Base-by-base conservation (phyloP, 306 rosid species). In the Rubus idaeus region DNA sequence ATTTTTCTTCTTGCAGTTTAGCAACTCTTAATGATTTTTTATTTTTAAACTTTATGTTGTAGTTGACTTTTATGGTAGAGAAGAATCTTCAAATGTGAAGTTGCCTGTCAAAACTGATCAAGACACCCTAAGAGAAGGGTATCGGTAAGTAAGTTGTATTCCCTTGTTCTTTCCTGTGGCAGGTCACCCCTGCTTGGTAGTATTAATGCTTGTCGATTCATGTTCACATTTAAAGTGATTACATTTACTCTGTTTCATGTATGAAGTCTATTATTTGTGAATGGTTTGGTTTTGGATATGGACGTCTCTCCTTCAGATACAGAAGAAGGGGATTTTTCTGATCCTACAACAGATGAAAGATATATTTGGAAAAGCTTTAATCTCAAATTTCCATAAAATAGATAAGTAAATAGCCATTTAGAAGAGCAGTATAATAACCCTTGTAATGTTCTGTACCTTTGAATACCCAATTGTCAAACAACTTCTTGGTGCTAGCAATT, bases 81-180 rank as follows among this genome's bases (percentile, higher is more conserved):
- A 85, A 41, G 76, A 75, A 47, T 64, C 92, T 58, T 58, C 90
- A 44, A 84, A 73, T 70, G 39, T 85, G 23, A 86, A 80, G 77
- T 66, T 92, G 80, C 96, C 99, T 50, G 75, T 92, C 72, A 95
- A 92, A 87, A 92, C 97, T 26, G 99, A 95, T 87, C 86, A 88
- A 75, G 99, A 95, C 82, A 91, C 99, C 4, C 81, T 92, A 58
- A 87, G 96, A 79, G 99, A 95, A 78, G 97, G 97, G 76, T 89
- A 92, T 77, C 84, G 97, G 98, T 92, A 78, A 4, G 80, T 75
- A 68, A 45, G 5, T 35, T 76, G 49, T 77, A 52, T 69, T 71
- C 51, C 45, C 62, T 58, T 53, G 5, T 74, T 55, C 23, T 81
- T 3, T 64, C 49, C 16, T 55, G 77, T 42, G 39, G 42, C 56